Conservation (phyloP, 345 rosid genomes). For the Excoecaria agallocha region DNA sequence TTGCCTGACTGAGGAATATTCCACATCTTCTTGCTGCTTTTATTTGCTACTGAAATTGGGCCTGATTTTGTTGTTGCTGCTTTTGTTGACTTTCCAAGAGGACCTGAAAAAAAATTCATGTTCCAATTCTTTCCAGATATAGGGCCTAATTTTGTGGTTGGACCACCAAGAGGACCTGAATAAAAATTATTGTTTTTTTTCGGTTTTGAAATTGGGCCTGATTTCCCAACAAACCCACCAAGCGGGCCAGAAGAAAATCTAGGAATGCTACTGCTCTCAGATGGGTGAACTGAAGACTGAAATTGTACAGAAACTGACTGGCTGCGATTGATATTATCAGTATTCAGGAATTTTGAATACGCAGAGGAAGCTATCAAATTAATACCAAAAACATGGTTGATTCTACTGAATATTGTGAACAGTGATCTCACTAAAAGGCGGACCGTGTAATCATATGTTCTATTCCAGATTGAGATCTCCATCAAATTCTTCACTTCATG, state of each 20-base stretch:
- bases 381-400: slow-evolving; percentile 65
- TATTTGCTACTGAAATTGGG: slow-evolving; percentile 42
- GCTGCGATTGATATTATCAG: slow-evolving; percentile 55
- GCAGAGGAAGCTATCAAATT: slow-evolving; percentile 38
- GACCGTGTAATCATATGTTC: slow-evolving; percentile 70
- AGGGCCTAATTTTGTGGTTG: slow-evolving; percentile 50
- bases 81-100: slow-evolving; percentile 41
- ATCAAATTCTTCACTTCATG: slow-evolving; percentile 76
- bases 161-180: slow-evolving; percentile 73
- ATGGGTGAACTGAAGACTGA: slow-evolving; percentile 53
- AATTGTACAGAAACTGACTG: slow-evolving; percentile 67
- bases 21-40: slow-evolving; percentile 55
- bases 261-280: slow-evolving; percentile 43
- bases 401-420: slow-evolving; percentile 68
- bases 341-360: slow-evolving; percentile 40
- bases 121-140: slow-evolving; percentile 37
- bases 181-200: slow-evolving; percentile 51
- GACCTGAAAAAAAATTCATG: slow-evolving; percentile 60
- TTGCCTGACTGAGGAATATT: slow-evolving; percentile 42
- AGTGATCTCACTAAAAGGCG: slow-evolving; percentile 70
- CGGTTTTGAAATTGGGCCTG: slow-evolving; percentile 46
- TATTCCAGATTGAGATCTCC: slow-evolving; percentile 82
- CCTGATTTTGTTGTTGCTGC: slow-evolving; percentile 47
- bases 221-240: slow-evolving; percentile 42
- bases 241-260: slow-evolving; percentile 86